phyloP scores from a whole-genome alignment of 148 eudicot species.

The Rhododendron williamsianum region DNA sequence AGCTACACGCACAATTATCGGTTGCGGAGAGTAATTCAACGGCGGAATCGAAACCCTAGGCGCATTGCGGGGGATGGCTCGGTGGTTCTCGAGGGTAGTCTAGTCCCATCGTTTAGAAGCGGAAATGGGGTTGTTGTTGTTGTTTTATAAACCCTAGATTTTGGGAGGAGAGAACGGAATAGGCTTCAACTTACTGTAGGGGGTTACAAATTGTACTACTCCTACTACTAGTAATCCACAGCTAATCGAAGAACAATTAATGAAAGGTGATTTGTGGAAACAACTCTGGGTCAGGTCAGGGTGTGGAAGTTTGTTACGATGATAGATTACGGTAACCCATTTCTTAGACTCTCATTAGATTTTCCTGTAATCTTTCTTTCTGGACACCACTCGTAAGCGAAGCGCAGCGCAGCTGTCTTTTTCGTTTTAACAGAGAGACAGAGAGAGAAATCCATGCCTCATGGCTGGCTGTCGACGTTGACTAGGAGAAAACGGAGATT shows the following conservation, averaged over 20 bases:
- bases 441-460: neutral
- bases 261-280: neutral
- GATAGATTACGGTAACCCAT: neutral
- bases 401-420: neutral
- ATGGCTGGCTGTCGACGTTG: neutral
- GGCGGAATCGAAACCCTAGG: slow-evolving; percentile 20
- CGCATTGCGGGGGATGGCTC: slow-evolving; percentile 3
- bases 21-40: neutral
- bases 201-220: neutral
- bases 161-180: slow-evolving; percentile 13
- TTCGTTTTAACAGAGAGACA: too few relatives aligned
- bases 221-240: neutral
- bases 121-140: neutral
- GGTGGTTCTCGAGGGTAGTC: neutral
- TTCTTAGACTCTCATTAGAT: neutral
- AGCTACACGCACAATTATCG: neutral
- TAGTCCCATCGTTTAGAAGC: neutral
- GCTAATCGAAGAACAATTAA: neutral
- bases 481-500: neutral
- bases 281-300: neutral
- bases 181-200: neutral
- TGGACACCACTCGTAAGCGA: neutral
- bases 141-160: slow-evolving; percentile 18
- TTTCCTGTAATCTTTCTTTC: neutral
- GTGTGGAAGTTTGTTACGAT: neutral